Conservation (phyloP, 768 basidiomycete species). For the Trametes cubensis region DNA sequence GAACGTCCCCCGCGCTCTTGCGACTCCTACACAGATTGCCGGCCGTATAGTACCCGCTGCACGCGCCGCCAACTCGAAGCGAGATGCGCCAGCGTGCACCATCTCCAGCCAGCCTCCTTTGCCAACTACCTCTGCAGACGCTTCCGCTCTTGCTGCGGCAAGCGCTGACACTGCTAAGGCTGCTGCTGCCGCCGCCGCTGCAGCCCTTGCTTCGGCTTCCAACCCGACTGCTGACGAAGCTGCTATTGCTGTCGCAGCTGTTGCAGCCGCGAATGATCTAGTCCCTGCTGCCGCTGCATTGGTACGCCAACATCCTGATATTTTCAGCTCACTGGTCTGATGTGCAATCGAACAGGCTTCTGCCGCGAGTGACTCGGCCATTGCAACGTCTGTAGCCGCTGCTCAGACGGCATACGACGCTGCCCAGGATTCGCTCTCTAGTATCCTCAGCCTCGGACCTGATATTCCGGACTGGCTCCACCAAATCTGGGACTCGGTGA, state of each 20-base stretch:
- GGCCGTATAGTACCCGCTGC: neutral
- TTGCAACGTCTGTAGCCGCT: constrained; percentile 1
- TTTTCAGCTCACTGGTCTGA: neutral
- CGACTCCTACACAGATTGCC: no score
- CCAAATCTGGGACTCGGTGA: neutral
- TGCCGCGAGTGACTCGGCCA: neutral
- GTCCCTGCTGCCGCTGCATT: constrained; percentile 4
- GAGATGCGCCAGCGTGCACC: neutral
- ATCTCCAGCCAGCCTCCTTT: neutral
- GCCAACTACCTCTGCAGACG: neutral
- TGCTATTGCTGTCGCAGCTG: neutral
- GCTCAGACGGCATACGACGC: neutral
- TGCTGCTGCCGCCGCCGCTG: neutral
- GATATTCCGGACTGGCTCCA: neutral
- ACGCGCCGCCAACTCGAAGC: neutral
- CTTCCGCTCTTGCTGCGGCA: neutral
- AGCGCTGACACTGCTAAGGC: neutral
- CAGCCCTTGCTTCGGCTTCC: neutral
- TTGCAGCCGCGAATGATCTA: neutral
- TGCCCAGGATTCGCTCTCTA: neutral
- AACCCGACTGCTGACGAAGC: neutral
- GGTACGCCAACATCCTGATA: neutral
- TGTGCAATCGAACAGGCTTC: neutral
- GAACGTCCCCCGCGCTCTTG: no score
- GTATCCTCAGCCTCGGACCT: neutral